Conservation (phyloP, 2,329 filamentous ascomycete genomes). For the Scedosporium aurantiacum region DNA sequence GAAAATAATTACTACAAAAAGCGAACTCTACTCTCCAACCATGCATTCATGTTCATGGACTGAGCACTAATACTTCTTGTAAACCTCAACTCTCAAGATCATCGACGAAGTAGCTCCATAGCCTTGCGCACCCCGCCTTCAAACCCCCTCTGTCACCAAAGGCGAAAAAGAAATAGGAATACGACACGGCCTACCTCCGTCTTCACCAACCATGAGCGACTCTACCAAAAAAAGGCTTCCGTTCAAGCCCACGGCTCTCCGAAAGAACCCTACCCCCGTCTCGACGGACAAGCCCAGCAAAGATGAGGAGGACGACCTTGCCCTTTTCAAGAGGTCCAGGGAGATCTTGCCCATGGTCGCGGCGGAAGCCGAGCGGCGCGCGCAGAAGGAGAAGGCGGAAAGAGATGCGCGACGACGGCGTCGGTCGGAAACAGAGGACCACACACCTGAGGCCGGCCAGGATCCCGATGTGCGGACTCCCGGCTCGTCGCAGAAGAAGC, state of each 20-base stretch:
- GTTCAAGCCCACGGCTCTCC: slow-evolving; percentile 37
- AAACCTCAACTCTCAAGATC: no score
- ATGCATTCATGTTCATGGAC: no score
- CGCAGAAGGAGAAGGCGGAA: slow-evolving; percentile 10
- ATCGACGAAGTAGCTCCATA: background rate
- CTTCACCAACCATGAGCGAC: background rate
- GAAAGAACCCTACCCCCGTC: slow-evolving; percentile 18
- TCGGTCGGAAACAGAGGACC: background rate
- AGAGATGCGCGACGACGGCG: slow-evolving; percentile 7
- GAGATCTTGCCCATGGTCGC: slow-evolving; percentile 35
- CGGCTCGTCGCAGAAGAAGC: slow-evolving; percentile 3
- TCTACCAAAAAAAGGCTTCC: slow-evolving; percentile 28
- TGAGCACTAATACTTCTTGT: no score
- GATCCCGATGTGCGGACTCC: background rate
- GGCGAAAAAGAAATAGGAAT: no score
- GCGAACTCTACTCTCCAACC: no score
- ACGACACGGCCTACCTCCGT: background rate
- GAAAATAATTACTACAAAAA: no score
- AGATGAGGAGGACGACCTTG: slow-evolving; percentile 19
- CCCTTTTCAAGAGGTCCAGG: slow-evolving; percentile 38
- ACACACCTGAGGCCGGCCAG: background rate
- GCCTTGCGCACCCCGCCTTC: background rate
- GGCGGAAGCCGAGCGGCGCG: slow-evolving; percentile 24
- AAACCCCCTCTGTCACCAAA: background rate
- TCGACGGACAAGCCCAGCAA: slow-evolving; percentile 9